phyloP scores from a whole-genome alignment of 352 stramenopile genomes.

The Globisporangium irregulare region DNA sequence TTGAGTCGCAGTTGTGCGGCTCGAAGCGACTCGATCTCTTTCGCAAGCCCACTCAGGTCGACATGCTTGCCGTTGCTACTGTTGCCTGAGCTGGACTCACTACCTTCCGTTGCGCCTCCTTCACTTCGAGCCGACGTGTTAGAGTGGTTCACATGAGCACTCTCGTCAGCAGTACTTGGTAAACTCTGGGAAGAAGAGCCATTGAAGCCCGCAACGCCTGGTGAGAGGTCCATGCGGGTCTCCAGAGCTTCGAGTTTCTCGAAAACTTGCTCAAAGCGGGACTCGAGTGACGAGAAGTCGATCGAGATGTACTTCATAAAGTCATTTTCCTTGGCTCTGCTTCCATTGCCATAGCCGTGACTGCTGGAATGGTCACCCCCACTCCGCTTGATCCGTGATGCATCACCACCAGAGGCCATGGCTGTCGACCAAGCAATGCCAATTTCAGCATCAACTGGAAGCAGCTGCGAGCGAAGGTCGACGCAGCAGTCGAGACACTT shows the following conservation, averaged over 20 bases:
- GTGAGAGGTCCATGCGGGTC: conserved; percentile 6
- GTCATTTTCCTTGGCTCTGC: conserved; percentile 23
- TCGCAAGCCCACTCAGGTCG: conserved; percentile 27
- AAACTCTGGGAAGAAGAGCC: background rate
- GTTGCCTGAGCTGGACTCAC: background rate
- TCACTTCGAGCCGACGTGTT: conserved; percentile 5
- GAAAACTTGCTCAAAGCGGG: conserved; percentile 50
- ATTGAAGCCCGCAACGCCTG: background rate
- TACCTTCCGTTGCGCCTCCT: background rate
- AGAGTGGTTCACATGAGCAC: background rate
- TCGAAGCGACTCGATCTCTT: conserved; percentile 53
- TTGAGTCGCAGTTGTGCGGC: conserved; percentile 54
- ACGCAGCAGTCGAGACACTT: background rate
- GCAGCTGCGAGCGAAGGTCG: background rate
- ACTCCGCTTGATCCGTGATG: background rate
- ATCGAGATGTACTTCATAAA: conserved; percentile 45
- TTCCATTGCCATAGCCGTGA: background rate
- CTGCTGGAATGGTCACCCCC: background rate
- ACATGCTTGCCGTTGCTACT: conserved; percentile 13
- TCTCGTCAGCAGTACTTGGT: background rate
- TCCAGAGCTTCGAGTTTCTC: conserved; percentile 44
- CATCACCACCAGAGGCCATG: conserved; percentile 1
- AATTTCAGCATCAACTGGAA: background rate
- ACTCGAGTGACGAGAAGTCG: conserved; percentile 46
- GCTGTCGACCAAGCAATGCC: background rate